Conservation (phyloP, 306 rosid species). For the Quercus parvula region DNA sequence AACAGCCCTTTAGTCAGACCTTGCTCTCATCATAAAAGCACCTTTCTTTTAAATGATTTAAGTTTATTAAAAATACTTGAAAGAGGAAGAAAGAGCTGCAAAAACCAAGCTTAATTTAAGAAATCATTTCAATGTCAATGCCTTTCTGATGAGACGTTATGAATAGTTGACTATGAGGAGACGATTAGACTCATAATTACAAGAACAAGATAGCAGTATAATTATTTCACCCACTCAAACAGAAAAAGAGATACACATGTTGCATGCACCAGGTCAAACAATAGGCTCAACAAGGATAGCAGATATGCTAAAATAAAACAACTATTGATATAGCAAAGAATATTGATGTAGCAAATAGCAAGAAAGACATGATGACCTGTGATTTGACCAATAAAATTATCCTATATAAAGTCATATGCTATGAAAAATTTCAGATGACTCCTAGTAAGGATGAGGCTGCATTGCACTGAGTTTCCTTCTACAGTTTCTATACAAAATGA, state of each 20-base stretch:
- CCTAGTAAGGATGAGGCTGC: background rate
- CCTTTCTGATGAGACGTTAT: background rate
- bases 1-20: background rate
- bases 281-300: background rate
- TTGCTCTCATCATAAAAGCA: background rate
- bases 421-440: background rate
- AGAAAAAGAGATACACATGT: background rate
- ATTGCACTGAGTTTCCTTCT: slow-evolving; percentile 7
- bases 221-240: slow-evolving; percentile 1
- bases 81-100: background rate
- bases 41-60: background rate
- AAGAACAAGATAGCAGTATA: background rate
- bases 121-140: background rate
- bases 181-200: background rate
- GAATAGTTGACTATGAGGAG: slow-evolving; percentile 12
- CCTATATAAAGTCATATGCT: background rate
- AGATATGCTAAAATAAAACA: background rate
- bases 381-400: background rate
- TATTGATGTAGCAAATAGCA: background rate
- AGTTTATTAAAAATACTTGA: background rate
- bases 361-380: background rate
- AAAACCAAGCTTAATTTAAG: background rate
- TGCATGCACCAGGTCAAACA: background rate
- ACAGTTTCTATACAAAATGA: slow-evolving; percentile 14
- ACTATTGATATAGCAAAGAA: background rate